A percentile compares a stretch with the other conserved stretches of the same genome.
Evolutionary conservation across 257 asterid species (phyloP).

Genomic region (Lycium ferocissimum): DNA sequence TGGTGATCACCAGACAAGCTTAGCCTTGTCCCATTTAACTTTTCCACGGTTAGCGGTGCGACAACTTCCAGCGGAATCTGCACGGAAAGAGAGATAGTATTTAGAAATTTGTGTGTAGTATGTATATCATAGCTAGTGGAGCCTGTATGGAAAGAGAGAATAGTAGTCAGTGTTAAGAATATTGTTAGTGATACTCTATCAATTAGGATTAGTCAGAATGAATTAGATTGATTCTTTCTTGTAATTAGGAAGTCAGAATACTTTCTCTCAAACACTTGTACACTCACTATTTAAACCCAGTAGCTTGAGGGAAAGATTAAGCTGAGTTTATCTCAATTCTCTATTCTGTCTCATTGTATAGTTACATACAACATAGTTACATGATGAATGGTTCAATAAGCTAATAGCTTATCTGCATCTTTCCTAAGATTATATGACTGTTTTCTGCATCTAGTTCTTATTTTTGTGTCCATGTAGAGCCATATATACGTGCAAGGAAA

Average conservation of each 20-base stretch:
- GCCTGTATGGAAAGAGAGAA: conserved; percentile 9
- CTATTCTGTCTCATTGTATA: conserved; percentile 22
- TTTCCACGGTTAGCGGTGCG: conserved; percentile 59
- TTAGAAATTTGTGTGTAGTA: not conserved
- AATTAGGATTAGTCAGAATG: not conserved
- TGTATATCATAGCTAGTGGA: not conserved
- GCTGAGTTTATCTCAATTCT: not conserved
- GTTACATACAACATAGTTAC: not conserved
- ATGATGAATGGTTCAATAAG: not conserved
- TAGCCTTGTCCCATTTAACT: conserved; percentile 59
- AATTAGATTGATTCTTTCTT: not conserved
- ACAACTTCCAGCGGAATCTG: conserved; percentile 79
- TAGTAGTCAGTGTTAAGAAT: conserved; percentile 11
- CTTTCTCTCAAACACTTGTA: not conserved
- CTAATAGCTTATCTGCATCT: conserved; percentile 10
- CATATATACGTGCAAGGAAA: not conserved
- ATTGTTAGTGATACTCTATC: not conserved
- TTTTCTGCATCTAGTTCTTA: conserved; percentile 5
- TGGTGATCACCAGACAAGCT: conserved; percentile 93
- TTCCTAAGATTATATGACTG: not conserved
- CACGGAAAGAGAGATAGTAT: conserved; percentile 32
- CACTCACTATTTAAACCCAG: conserved; percentile 11
- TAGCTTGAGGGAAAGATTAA: not conserved
- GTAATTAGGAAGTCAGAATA: not conserved
- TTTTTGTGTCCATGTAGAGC: not conserved